These are phyloP conservation scores for Paraleonurus japonicus DNA, from an alignment of 257 asterid genomes.

Conservation along the genomic window DNA sequence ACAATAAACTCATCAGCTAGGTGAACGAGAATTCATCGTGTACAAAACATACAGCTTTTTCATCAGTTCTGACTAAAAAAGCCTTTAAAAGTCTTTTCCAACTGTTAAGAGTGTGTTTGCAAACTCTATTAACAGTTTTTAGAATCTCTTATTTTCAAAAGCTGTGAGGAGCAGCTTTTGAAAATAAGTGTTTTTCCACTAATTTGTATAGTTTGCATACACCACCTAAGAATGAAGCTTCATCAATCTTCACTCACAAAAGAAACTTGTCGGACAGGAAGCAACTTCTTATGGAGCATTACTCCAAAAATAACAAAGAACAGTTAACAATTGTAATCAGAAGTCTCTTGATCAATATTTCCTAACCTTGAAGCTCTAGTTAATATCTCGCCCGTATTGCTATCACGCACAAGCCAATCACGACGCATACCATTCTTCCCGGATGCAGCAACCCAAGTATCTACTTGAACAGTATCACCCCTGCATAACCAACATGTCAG, in stretches of 20 bases:
- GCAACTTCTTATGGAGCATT: not conserved
- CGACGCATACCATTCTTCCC: slow-evolving; percentile 99
- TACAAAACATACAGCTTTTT: not conserved
- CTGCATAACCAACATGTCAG: slow-evolving; percentile 42
- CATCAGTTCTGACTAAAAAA: not conserved
- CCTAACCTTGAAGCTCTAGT: slow-evolving; percentile 89
- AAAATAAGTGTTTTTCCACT: too few species aligned
- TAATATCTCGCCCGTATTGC: slow-evolving; percentile 71
- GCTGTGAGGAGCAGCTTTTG: too few species aligned
- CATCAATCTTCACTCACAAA: slow-evolving; percentile 19
- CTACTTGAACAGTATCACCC: slow-evolving; percentile 97
- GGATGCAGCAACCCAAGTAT: slow-evolving; percentile 95
- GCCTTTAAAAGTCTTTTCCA: not conserved
- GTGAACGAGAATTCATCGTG: not conserved
- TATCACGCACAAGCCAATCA: slow-evolving; percentile 90
- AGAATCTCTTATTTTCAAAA: too few species aligned
- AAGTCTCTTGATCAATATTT: not conserved
- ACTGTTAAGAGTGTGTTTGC: too few species aligned
- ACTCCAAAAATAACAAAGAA: not conserved
- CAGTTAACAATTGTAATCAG: not conserved
- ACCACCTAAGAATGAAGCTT: slow-evolving; percentile 12
- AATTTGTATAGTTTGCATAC: not conserved
- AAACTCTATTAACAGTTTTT: too few species aligned
- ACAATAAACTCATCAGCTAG: slow-evolving; percentile 3
- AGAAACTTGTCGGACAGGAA: slow-evolving; percentile 3